A percentile compares a stretch with the other conserved stretches of the same genome.
Conservation (phyloP, 345 rosid species). For the Rhodamnia rubescens region DNA sequence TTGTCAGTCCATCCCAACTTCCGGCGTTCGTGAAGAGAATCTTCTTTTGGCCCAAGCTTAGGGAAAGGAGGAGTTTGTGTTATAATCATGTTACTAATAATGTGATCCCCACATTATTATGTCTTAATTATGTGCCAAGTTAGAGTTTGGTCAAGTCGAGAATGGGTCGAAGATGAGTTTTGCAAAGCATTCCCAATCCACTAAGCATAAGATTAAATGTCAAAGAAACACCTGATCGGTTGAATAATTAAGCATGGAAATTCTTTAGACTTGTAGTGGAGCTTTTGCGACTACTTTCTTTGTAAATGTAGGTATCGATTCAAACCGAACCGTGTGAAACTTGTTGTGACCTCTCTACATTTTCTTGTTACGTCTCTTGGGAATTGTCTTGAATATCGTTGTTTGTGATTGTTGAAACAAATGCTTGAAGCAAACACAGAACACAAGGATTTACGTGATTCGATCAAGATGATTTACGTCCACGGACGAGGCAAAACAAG, state of each 20-base stretch:
- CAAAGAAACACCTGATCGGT: not conserved
- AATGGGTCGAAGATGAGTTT: not conserved
- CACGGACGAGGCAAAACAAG: too few relatives aligned
- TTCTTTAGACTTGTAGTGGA: not conserved
- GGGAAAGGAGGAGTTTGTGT: too few relatives aligned
- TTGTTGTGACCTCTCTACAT: not conserved
- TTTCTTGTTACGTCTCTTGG: not conserved
- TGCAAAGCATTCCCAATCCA: not conserved
- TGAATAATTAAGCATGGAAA: too few relatives aligned
- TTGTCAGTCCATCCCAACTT: too few relatives aligned
- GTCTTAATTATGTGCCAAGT: not conserved
- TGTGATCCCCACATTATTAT: not conserved
- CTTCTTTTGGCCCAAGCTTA: too few relatives aligned
- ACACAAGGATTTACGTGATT: too few relatives aligned
- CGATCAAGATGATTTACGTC: too few relatives aligned
- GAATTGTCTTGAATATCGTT: not conserved
- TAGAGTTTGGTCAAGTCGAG: not conserved
- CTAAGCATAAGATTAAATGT: not conserved
- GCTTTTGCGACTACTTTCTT: not conserved
- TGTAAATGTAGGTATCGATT: rapidly evolving
- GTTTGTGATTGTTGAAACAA: not conserved
- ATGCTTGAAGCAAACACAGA: too few relatives aligned
- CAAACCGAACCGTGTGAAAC: not conserved
- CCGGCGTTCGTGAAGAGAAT: too few relatives aligned
- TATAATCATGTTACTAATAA: too few relatives aligned